Evolutionary conservation across 2,329 filamentous ascomycete genomes (phyloP).

Genomic region (Talaromyces marneffei): DNA sequence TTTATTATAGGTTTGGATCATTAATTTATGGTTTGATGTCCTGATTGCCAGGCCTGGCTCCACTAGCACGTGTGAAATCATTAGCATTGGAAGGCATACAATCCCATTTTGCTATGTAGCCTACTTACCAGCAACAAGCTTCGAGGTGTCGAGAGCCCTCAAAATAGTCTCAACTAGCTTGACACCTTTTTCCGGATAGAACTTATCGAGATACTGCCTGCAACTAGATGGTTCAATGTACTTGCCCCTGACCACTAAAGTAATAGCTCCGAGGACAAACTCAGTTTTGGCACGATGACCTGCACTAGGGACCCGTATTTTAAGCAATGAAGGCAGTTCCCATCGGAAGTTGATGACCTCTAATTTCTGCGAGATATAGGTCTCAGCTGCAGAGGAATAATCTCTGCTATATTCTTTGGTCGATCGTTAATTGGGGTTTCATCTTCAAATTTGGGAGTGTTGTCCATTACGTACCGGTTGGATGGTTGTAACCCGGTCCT

Average conservation of each 20-base stretch:
- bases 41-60: background rate
- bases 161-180: background rate
- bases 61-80: background rate
- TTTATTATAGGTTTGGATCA: background rate
- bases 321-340: background rate
- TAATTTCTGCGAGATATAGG: no score
- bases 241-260: background rate
- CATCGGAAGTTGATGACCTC: background rate
- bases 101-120: background rate
- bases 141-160: background rate
- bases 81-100: background rate
- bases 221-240: background rate
- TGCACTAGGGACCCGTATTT: rapidly evolving
- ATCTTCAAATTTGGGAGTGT: no score
- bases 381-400: background rate
- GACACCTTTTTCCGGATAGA: background rate
- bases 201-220: background rate
- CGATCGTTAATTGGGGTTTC: background rate
- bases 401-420: background rate
- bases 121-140: background rate
- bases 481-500: no score
- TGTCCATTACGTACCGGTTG: no score
- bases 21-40: background rate
- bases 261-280: background rate
- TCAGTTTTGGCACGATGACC: background rate